A percentile compares a stretch with the other conserved stretches of the same genome.
Evolutionary conservation across 1,139 yeast genomes (phyloP).

Genomic region (Hemisphaericaspora xylanilytica): DNA sequence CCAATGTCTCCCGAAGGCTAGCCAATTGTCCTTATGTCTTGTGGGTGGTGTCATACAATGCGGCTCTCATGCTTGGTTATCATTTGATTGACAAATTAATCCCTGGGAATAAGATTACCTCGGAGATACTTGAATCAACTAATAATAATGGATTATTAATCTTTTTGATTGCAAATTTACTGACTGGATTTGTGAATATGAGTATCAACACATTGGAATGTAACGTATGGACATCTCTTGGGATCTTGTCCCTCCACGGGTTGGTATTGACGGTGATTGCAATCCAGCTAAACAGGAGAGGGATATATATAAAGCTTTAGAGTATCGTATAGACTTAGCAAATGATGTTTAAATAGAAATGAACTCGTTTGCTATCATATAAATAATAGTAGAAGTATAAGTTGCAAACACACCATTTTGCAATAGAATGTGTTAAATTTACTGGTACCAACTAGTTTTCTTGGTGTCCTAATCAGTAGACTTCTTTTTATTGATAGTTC

Average conservation of each 20-base stretch:
- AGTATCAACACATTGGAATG: constrained; percentile 63
- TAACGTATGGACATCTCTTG: constrained; percentile 23
- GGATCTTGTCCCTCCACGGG: constrained; percentile 40
- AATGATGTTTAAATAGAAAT: no score
- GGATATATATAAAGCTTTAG: constrained; percentile 34
- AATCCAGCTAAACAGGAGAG: constrained; percentile 25
- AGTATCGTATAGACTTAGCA: background rate
- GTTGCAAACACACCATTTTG: no score
- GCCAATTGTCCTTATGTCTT: constrained; percentile 84
- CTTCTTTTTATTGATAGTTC: no score
- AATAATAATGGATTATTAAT: constrained; percentile 75
- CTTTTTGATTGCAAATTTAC: constrained; percentile 73
- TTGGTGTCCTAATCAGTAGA: no score
- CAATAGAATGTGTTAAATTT: no score
- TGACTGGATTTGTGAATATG: constrained; percentile 82
- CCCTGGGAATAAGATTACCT: constrained; percentile 22
- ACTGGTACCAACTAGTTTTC: no score
- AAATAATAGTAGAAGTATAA: no score
- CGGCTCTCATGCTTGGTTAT: constrained; percentile 34
- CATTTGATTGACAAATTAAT: constrained; percentile 18
- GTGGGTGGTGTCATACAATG: constrained; percentile 85
- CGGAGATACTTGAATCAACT: constrained; percentile 65
- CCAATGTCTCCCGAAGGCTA: constrained; percentile 73
- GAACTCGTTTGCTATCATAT: no score
- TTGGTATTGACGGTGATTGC: constrained; percentile 29